Evolutionary conservation across 352 stramenopile species (phyloP).

Genomic region (Phytophthora fragariaefolia): DNA sequence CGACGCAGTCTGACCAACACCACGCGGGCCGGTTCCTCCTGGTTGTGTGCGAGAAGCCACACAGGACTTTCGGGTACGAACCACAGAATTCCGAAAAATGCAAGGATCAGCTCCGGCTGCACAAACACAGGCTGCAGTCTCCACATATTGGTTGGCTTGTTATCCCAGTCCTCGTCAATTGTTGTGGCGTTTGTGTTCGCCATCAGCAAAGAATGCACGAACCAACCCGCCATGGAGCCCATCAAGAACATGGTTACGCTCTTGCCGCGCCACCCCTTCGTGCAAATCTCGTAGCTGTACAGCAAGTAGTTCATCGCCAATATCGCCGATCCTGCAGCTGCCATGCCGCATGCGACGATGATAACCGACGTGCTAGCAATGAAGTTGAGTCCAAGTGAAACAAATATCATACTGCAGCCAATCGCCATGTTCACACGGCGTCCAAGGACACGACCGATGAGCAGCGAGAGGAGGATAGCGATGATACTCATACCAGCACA

Average conservation of each 20-base stretch:
- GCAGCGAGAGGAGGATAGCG: conserved; percentile 54
- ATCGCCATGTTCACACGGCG: conserved; percentile 68
- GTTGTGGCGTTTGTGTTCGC: conserved; percentile 55
- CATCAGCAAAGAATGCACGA: conserved; percentile 69
- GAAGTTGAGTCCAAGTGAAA: conserved; percentile 66
- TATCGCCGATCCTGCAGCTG: conserved; percentile 65
- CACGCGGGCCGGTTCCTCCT: conserved; percentile 57
- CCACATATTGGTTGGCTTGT: conserved; percentile 66
- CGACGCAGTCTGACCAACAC: conserved; percentile 70
- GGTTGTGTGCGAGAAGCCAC: conserved; percentile 67
- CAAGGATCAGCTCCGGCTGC: conserved; percentile 58
- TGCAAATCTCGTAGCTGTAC: conserved; percentile 89
- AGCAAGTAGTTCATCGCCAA: conserved; percentile 79
- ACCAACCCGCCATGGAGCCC: conserved; percentile 71
- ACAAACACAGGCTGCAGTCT: conserved; percentile 70
- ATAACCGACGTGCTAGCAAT: conserved; percentile 60
- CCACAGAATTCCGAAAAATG: conserved; percentile 59
- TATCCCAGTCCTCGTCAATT: conserved; percentile 41
- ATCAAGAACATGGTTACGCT: conserved; percentile 84
- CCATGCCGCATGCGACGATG: conserved; percentile 59
- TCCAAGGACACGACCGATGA: conserved; percentile 66
- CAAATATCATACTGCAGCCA: conserved; percentile 55
- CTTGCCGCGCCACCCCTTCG: conserved; percentile 88
- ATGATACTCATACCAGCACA: conserved; percentile 62
- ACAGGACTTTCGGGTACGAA: conserved; percentile 85